These are phyloP conservation scores for Amaranthus palmeri DNA, from an alignment of 148 eudicot species.

Conservation along the genomic window DNA sequence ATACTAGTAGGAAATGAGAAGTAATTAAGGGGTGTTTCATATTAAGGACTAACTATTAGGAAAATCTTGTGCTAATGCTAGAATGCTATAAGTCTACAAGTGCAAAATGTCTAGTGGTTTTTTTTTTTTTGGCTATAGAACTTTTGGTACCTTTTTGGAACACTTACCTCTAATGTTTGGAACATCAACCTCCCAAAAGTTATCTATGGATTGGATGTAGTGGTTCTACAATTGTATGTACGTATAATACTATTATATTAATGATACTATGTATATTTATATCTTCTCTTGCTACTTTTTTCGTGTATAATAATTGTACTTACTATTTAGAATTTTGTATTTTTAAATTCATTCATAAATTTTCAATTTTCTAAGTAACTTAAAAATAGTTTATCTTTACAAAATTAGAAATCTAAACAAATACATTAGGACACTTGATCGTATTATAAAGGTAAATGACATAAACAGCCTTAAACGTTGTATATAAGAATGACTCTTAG, in stretches of 20 bases:
- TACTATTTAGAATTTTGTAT: background rate
- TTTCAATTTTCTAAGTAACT: too few relatives aligned
- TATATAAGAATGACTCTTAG: too few relatives aligned
- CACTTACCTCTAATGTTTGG: constrained; percentile 3
- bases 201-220: constrained; percentile 22
- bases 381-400: too few relatives aligned
- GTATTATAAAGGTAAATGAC: too few relatives aligned
- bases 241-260: constrained; percentile 3
- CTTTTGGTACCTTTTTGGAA: constrained; percentile 15
- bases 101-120: constrained; percentile 4
- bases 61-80: background rate
- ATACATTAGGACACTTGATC: too few relatives aligned
- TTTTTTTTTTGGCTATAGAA: constrained; percentile 11
- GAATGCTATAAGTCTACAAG: too few relatives aligned
- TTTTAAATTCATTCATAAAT: too few relatives aligned
- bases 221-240: constrained; percentile 4
- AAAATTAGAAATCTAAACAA: too few relatives aligned
- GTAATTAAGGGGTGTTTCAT: background rate
- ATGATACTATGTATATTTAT: constrained; percentile 2
- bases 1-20: constrained; percentile 2
- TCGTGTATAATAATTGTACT: too few relatives aligned
- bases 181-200: background rate
- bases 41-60: constrained; percentile 17
- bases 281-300: background rate
- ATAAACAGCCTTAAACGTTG: too few relatives aligned